A percentile compares a stretch with the other conserved stretches of the same genome.
Evolutionary conservation across 2,329 filamentous ascomycete genomes (phyloP).

Genomic region (Aspergillus quadricinctus): DNA sequence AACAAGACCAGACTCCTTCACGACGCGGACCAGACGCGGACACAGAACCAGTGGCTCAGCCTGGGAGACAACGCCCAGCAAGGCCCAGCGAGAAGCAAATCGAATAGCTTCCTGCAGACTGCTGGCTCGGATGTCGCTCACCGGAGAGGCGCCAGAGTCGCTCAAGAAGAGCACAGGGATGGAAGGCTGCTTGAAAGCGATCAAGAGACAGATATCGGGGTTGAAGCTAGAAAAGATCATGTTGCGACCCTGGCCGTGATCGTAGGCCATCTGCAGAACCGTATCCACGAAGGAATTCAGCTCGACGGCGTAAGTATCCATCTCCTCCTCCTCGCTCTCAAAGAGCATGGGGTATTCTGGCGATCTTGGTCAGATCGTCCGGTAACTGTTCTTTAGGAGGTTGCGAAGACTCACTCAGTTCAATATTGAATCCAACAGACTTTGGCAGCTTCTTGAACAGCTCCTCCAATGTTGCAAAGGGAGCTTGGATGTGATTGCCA

Average conservation of each 20-base stretch:
- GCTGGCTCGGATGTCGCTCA: constrained; percentile 84
- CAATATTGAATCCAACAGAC: constrained; percentile 91
- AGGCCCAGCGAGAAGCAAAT: constrained; percentile 91
- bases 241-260: constrained; percentile 74
- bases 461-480: constrained; percentile 91
- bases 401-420: constrained; percentile 62
- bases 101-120: constrained; percentile 93
- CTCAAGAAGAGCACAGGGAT: constrained; percentile 94
- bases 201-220: constrained; percentile 87
- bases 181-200: constrained; percentile 95
- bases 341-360: constrained; percentile 91
- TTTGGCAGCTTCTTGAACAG: constrained; percentile 81
- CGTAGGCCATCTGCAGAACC: constrained; percentile 84
- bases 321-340: constrained; percentile 90
- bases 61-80: constrained; percentile 86
- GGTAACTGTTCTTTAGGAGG: constrained; percentile 20
- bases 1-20: constrained; percentile 89
- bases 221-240: constrained; percentile 98
- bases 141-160: constrained; percentile 74
- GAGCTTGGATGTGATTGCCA: constrained; percentile 90
- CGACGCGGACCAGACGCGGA: constrained; percentile 81
- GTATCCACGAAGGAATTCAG: constrained; percentile 96
- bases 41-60: constrained; percentile 85
- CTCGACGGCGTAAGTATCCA: constrained; percentile 94
- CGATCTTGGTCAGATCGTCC: constrained; percentile 24